A percentile compares a stretch with the other conserved stretches of the same genome.
phyloP scores from a whole-genome alignment of 2,329 filamentous ascomycete genomes.

The Colletotrichum simmondsii region DNA sequence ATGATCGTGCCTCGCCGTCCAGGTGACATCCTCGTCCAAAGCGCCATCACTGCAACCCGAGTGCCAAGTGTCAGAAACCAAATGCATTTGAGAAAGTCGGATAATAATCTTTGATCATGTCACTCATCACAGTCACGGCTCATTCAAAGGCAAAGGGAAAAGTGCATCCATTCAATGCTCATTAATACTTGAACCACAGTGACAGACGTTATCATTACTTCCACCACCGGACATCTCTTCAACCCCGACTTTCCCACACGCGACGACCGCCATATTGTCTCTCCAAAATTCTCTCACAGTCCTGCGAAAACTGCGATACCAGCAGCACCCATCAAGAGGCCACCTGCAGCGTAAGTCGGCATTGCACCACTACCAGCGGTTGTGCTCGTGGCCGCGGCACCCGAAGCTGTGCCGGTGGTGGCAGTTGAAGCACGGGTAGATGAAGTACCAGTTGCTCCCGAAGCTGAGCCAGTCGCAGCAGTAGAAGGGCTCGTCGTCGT shows the following conservation, averaged over 20 bases:
- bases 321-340: conserved; percentile 40
- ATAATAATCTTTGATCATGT: too few species aligned
- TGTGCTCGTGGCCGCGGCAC: conserved; percentile 16
- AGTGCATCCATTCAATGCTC: background rate
- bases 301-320: conserved; percentile 42
- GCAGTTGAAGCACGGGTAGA: background rate
- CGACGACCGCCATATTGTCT: background rate
- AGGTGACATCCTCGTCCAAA: background rate
- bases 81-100: too few species aligned
- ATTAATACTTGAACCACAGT: conserved; percentile 7
- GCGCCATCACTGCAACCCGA: background rate
- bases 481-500: background rate
- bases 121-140: background rate
- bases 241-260: too few species aligned
- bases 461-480: background rate
- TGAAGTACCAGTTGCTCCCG: background rate
- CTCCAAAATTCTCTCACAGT: conserved; percentile 35
- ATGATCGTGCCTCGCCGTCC: background rate
- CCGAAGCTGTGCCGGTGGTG: conserved; percentile 23
- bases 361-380: conserved; percentile 38
- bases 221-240: background rate
- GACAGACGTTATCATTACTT: background rate
- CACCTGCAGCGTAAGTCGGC: conserved; percentile 40
- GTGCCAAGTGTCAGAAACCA: background rate
- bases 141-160: background rate